Evolutionary conservation across 768 basidiomycete species (phyloP), one percentile per base, ranked within the genome.

Genomic region (Kondoa subrosea): DNA sequence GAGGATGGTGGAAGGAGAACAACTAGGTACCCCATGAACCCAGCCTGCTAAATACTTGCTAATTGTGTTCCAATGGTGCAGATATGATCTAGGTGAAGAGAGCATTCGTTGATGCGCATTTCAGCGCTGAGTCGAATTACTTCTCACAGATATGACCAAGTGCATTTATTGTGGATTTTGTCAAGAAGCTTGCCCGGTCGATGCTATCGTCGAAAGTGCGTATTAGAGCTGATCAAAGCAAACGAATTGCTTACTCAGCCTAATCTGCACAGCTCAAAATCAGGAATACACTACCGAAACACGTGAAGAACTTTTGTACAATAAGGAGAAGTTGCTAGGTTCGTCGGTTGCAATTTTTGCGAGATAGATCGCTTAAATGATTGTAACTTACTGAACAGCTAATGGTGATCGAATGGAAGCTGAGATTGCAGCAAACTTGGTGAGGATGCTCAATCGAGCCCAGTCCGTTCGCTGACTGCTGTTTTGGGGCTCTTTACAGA

Each of bases 171-270:
- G 40, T 78, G 95, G 95, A 66, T 97, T 96, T 82, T 97, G 95
- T 78, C 93, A 97, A 79, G 95, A 97, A 80, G 95, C 95, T 32
- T 99, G 95, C 77, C 95, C 95, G 1, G 95, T 97, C 67, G 95
- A 97, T 79, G 95, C 95, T 69, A 97, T 99, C 74, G 95, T 99
- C 66, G 95, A 97, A 81, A 93, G 92, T 93, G 76, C 72, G 64
- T n/a, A 58, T 56, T 14, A 59, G 61, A 29, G 50, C 65, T 50
- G 62, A 8, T 50, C 40, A 59, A n/a, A n/a, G n/a, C n/a, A n/a
- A n/a, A n/a, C n/a, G n/a, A n/a, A n/a, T 63, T 69, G 26, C n/a
- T 8, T 62, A 25, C 17, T 30, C 65, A 33, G 57, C 64, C 64
- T 50, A 30, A 26, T 32, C 67, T 64, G 33, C 31, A 57, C 75